A percentile compares a stretch with the other conserved stretches of the same genome.
Conservation (phyloP, 441 rosid species). For the Erodium trifolium region DNA sequence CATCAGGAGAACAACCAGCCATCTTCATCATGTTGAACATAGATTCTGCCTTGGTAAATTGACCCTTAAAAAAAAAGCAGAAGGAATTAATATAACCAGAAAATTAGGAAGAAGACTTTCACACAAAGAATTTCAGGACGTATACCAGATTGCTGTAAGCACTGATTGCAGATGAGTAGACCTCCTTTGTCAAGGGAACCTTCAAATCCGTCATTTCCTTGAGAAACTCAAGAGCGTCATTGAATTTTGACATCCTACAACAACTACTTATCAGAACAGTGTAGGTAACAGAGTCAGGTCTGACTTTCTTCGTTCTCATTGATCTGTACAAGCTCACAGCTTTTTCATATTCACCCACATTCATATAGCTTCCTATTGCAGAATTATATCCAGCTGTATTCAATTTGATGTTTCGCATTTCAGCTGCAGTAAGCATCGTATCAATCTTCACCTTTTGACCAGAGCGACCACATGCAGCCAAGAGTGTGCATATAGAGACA, state of each 20-base stretch:
- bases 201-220: slow-evolving; percentile 50
- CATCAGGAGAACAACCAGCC: slow-evolving; percentile 63
- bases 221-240: slow-evolving; percentile 61
- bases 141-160: slow-evolving; percentile 77
- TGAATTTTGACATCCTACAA: slow-evolving; percentile 60
- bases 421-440: slow-evolving; percentile 66
- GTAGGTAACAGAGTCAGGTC: slow-evolving; percentile 67
- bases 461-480: slow-evolving; percentile 81
- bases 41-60: slow-evolving; percentile 62
- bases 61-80: slow-evolving; percentile 38
- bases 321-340: slow-evolving; percentile 52
- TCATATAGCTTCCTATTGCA: slow-evolving; percentile 77
- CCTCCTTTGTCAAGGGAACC: slow-evolving; percentile 66
- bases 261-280: slow-evolving; percentile 71
- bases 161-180: slow-evolving; percentile 61
- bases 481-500: slow-evolving; percentile 73
- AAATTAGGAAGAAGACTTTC: not conserved
- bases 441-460: slow-evolving; percentile 63
- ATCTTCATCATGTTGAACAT: slow-evolving; percentile 66
- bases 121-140: slow-evolving; percentile 14
- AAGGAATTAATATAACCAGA: not conserved
- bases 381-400: slow-evolving; percentile 83
- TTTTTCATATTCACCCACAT: slow-evolving; percentile 66
- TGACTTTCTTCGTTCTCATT: slow-evolving; percentile 62
- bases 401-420: slow-evolving; percentile 63